phyloP scores from a whole-genome alignment of 805 yeast species.

The Jamesozyma spencerorum region DNA sequence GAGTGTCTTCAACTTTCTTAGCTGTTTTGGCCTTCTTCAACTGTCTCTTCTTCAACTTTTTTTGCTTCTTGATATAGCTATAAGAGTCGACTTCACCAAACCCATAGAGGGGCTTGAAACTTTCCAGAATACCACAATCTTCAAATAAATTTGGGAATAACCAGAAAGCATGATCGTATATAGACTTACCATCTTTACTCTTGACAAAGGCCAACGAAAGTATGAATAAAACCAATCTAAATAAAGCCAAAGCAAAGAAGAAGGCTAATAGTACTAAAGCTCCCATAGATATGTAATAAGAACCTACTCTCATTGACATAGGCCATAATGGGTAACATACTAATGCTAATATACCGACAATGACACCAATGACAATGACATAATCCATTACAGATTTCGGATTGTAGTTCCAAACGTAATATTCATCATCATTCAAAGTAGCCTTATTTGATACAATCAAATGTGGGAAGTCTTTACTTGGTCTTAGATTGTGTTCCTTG shows the following conservation, averaged over 20 bases:
- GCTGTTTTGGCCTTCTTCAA: slow-evolving; percentile 14
- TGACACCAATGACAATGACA: slow-evolving; percentile 32
- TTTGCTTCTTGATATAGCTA: slow-evolving; percentile 25
- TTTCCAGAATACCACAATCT: slow-evolving; percentile 87
- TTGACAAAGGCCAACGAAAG: slow-evolving; percentile 26
- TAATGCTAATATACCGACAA: slow-evolving; percentile 58
- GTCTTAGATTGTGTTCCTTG: slow-evolving; percentile 49
- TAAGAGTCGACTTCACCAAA: slow-evolving; percentile 50
- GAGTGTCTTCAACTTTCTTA: background rate
- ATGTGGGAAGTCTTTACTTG: slow-evolving; percentile 57
- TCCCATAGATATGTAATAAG: slow-evolving; percentile 80
- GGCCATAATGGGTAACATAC: slow-evolving; percentile 95
- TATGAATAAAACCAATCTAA: slow-evolving; percentile 61
- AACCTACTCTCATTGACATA: slow-evolving; percentile 72
- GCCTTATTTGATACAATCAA: slow-evolving; percentile 50
- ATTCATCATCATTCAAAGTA: slow-evolving; percentile 51
- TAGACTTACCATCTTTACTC: slow-evolving; percentile 33
- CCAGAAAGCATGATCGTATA: slow-evolving; percentile 60
- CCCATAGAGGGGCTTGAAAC: slow-evolving; percentile 82
- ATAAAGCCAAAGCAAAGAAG: slow-evolving; percentile 69
- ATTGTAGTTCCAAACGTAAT: slow-evolving; percentile 76
- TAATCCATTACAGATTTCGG: slow-evolving; percentile 47
- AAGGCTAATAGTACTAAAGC: slow-evolving; percentile 62
- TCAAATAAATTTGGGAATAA: slow-evolving; percentile 91
- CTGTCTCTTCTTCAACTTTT: slow-evolving; percentile 24